phyloP scores from a whole-genome alignment of 176 grass and related monocot genomes.

The Oryza meridionalis region DNA sequence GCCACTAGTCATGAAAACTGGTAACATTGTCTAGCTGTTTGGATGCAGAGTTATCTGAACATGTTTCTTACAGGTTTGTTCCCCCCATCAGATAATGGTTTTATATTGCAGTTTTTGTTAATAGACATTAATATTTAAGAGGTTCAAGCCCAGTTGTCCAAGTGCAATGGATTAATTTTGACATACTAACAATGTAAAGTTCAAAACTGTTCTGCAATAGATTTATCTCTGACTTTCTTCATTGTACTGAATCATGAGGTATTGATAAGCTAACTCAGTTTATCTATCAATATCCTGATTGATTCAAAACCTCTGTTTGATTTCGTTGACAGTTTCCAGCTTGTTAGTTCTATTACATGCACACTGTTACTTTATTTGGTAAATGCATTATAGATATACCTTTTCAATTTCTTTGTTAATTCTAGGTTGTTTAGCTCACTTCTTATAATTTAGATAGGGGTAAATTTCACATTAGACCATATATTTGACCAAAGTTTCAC shows the following conservation, averaged over 20 bases:
- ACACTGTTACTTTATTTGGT: not conserved
- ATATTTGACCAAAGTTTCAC: too few relatives aligned
- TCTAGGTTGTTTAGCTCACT: not conserved
- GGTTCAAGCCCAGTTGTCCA: not conserved
- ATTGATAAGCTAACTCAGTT: not conserved
- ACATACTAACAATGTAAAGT: not conserved
- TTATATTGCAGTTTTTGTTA: not conserved
- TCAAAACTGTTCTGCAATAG: not conserved
- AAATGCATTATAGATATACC: not conserved
- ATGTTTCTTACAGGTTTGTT: not conserved
- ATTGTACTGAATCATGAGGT: not conserved
- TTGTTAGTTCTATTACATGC: not conserved
- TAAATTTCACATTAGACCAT: too few relatives aligned
- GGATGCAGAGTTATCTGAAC: not conserved
- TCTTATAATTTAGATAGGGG: not conserved
- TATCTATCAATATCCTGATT: slow-evolving; percentile 6
- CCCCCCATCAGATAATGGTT: not conserved
- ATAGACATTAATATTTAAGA: slow-evolving; percentile 16
- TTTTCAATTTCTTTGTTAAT: slow-evolving; percentile 15
- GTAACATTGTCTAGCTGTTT: not conserved
- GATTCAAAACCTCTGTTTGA: slow-evolving; percentile 20
- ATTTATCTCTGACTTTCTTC: not conserved
- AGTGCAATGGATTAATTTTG: slow-evolving; percentile 13
- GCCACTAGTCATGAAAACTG: not conserved
- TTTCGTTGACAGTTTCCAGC: not conserved